Evolutionary conservation across 2,329 filamentous ascomycete genomes (phyloP).

Genomic region (Monosporascus sp.): DNA sequence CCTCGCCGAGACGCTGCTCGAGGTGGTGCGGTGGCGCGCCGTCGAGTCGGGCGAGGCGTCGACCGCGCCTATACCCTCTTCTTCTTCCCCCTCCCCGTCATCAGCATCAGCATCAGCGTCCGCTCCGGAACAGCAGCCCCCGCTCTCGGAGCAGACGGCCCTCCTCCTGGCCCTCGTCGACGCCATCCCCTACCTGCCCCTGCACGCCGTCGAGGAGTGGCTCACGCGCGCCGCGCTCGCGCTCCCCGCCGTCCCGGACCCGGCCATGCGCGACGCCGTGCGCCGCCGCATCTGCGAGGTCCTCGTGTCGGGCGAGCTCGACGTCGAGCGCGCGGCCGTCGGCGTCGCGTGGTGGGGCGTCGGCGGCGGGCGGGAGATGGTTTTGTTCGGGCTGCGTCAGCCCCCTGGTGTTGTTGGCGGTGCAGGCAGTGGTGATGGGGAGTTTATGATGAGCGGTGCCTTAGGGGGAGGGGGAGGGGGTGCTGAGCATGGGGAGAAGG

Average conservation of each 20-base stretch:
- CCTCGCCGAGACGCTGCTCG: conserved; percentile 74
- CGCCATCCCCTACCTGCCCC: conserved; percentile 66
- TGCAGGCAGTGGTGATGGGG: conserved; percentile 14
- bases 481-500: conserved; percentile 21
- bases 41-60: conserved; percentile 44
- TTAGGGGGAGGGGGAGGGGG: conserved; percentile 19
- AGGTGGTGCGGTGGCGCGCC: conserved; percentile 67
- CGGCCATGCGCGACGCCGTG: conserved; percentile 56
- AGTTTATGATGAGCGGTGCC: conserved; percentile 52
- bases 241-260: conserved; percentile 58
- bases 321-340: conserved; percentile 73
- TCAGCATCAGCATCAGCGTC: conserved; percentile 22
- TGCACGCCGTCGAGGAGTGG: conserved; percentile 73
- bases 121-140: conserved; percentile 24
- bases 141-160: conserved; percentile 72
- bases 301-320: conserved; percentile 76
- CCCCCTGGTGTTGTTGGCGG: conserved; percentile 7
- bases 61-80: conserved; percentile 34
- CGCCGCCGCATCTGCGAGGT: conserved; percentile 74
- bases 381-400: conserved; percentile 27
- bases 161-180: conserved; percentile 74
- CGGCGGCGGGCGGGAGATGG: conserved; percentile 46
- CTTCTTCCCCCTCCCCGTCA: conserved; percentile 31
- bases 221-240: conserved; percentile 65
- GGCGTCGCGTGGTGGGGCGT: conserved; percentile 84